Base-by-base conservation (phyloP, 1,284 basidiomycete genomes). In the Leccinum variabile region DNA sequence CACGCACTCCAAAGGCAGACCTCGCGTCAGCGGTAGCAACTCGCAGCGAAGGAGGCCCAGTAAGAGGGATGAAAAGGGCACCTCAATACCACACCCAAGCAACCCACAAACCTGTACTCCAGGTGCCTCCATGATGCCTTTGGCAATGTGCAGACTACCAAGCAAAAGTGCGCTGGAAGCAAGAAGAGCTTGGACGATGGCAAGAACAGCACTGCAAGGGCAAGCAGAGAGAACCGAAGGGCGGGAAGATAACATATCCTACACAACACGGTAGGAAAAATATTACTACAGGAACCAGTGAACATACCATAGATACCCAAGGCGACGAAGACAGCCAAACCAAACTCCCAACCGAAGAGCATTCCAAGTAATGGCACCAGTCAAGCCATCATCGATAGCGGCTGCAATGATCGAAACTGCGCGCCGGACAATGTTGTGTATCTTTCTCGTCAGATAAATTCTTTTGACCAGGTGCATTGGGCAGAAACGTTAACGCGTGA, bases 331-430 rank as follows among this genome's bases (percentile, higher is more conserved):
- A 95, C 87, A 54, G 91, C 84, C 8, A 86, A 67, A 13, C 89
- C 84, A 41, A 95, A 79, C 1, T 82, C 82, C 84, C 87, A 89
- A 66, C 87, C 85, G 66, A 92, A 90, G 64, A 81, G 77, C 62
- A 88, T 66, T 60, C 80, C 81, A 71, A 92, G 89, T 25, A 89
- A 87, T 79, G 44, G 91, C 81, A 11, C 91, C 90, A 56, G 92
- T 76, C 49, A 81, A 69, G 62, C 91, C 87, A 76, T 96, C 94
- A 61, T 92, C 79, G 68, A 95, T 86, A 35, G 89, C 92, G 1
- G 95, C 54, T 81, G 91, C 69, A 83, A 92, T 75, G 87, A 96
- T 74, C 82, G 63, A 96, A 80, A 84, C 93, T 78, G 88, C 96
- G 80, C 86, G 94, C 82, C 22, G 22, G 22, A 22, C 22, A 22